Evolutionary conservation across 495 filamentous ascomycete genomes (phyloP).

Genomic region (Lophiostoma macrostomum): DNA sequence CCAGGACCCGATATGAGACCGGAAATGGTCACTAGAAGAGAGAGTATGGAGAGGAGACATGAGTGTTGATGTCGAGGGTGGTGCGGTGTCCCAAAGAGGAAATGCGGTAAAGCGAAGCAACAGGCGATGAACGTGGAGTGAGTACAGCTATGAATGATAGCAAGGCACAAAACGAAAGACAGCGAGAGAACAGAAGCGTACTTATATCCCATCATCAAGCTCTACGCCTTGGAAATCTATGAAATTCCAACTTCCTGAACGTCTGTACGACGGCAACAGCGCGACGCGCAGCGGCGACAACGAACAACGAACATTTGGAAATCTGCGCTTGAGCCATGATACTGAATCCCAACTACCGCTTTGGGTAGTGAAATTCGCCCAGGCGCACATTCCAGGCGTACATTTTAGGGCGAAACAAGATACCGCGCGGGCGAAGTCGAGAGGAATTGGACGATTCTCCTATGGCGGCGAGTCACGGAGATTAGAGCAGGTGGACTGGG

Average conservation of each 20-base stretch:
- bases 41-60: neutral
- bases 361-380: neutral
- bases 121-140: neutral
- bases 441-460: neutral
- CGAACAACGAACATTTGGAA: neutral
- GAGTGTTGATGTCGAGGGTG: neutral
- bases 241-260: too few relatives aligned
- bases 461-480: neutral
- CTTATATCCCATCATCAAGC: too few relatives aligned
- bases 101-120: neutral
- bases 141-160: neutral
- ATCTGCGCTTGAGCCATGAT: neutral
- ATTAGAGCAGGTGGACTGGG: neutral
- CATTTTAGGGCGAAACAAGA: neutral
- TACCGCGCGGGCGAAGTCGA: neutral
- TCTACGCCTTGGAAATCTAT: too few relatives aligned
- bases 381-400: conserved; percentile 2
- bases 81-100: conserved; percentile 1
- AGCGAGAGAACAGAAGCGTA: neutral
- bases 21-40: neutral
- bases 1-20: conserved; percentile 8
- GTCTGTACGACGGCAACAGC: too few relatives aligned
- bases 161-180: neutral
- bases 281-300: too few relatives aligned
- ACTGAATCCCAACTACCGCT: neutral